These are phyloP conservation scores for Hysterangium stoloniferum DNA, from an alignment of 768 basidiomycete genomes.

Conservation along the genomic window DNA sequence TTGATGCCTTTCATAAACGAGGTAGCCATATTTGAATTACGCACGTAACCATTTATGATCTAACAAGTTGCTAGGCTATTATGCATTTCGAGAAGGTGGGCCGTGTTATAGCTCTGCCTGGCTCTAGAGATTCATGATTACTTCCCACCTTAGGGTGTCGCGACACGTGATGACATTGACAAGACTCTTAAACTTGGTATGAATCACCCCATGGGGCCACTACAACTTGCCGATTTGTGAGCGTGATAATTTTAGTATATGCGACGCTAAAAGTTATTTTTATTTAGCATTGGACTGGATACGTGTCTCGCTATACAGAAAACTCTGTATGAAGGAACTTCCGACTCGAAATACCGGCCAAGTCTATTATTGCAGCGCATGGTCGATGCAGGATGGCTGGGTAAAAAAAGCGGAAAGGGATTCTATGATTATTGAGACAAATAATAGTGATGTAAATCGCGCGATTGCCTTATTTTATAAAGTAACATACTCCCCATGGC, in stretches of 20 bases:
- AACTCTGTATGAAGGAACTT: constrained; percentile 80
- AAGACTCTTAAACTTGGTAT: constrained; percentile 90
- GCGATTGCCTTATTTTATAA: no score
- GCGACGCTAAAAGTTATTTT: background rate
- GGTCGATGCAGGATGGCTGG: constrained; percentile 95
- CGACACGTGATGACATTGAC: constrained; percentile 91
- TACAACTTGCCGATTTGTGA: constrained; percentile 54
- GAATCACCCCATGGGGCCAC: constrained; percentile 92
- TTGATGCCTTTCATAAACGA: constrained; percentile 98
- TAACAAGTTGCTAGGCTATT: constrained; percentile 53
- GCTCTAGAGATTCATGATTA: background rate
- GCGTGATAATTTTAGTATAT: background rate
- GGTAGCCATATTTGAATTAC: constrained; percentile 26
- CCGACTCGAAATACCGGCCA: constrained; percentile 93
- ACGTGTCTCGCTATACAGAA: constrained; percentile 92
- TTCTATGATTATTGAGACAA: constrained; percentile 73
- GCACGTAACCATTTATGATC: background rate
- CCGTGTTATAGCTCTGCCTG: background rate
- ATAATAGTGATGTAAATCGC: background rate
- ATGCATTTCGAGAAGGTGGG: constrained; percentile 89
- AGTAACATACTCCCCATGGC: no score
- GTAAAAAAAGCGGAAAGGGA: constrained; percentile 87
- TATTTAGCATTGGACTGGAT: constrained; percentile 84
- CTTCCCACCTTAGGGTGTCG: constrained; percentile 54
- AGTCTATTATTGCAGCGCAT: constrained; percentile 85